These are phyloP conservation scores for Tulasnella sp. DNA, from an alignment of 768 basidiomycete species.

Conservation along the genomic window DNA sequence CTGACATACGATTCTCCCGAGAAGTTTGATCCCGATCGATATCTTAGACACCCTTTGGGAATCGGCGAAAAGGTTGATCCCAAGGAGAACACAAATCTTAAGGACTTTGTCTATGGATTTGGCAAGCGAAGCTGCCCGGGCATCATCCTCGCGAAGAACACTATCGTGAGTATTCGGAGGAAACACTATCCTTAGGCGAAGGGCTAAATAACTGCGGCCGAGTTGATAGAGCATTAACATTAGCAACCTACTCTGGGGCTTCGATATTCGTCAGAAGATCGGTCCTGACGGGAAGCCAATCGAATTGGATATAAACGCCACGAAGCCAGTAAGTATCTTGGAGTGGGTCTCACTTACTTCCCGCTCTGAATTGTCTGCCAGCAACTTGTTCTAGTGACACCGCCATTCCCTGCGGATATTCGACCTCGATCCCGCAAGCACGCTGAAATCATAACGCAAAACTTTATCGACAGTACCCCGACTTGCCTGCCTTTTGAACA, in stretches of 20 bases:
- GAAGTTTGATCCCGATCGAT: conserved; percentile 42
- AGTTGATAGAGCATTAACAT: conserved; percentile 1
- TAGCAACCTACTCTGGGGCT: conserved; percentile 4
- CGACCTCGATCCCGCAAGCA: conserved; percentile 2
- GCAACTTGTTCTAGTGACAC: conserved; percentile 1
- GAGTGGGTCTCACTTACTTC: no score
- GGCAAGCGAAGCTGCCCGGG: conserved; percentile 11
- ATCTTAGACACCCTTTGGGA: conserved; percentile 29
- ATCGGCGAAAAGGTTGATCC: background rate
- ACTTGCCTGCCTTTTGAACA: background rate
- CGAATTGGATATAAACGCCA: conserved; percentile 1
- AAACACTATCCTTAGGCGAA: background rate
- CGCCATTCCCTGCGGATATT: background rate
- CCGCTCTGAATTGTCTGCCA: background rate
- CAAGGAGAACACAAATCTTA: background rate
- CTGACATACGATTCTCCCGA: conserved; percentile 44
- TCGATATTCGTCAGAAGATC: background rate
- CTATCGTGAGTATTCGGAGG: background rate
- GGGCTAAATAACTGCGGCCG: background rate
- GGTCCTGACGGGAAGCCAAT: conserved; percentile 4
- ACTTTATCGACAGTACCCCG: conserved; percentile 9
- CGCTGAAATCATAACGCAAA: conserved; percentile 9
- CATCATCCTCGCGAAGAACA: background rate
- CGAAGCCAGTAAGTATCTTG: conserved; percentile 5
- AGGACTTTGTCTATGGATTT: conserved; percentile 10